phyloP scores from a whole-genome alignment of 164 flowering plant species.

The Magnolia changhungtana region DNA sequence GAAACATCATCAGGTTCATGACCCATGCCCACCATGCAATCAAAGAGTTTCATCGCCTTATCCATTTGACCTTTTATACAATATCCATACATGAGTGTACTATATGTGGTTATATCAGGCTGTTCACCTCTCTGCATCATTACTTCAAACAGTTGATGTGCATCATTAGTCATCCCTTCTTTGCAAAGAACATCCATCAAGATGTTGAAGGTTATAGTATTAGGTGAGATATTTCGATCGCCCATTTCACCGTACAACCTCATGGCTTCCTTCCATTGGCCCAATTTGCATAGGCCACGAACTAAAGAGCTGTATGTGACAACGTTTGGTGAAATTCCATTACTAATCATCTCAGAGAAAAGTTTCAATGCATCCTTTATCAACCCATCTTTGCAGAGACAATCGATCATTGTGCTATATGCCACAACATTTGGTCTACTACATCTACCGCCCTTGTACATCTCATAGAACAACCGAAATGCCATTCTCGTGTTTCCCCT shows the following conservation, averaged over 20 bases:
- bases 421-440: not conserved
- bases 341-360: constrained; percentile 1
- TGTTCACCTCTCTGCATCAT: constrained; percentile 10
- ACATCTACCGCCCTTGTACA: not conserved
- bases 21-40: constrained; percentile 31
- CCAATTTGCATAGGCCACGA: constrained; percentile 4
- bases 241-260: constrained; percentile 6
- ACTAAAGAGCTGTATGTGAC: constrained; percentile 13
- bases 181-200: constrained; percentile 12
- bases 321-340: constrained; percentile 6
- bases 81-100: constrained; percentile 14
- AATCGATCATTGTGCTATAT: constrained; percentile 6
- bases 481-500: constrained; percentile 1
- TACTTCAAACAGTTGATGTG: not conserved
- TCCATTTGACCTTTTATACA: constrained; percentile 16
- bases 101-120: constrained; percentile 4
- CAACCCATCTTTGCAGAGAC: constrained; percentile 5
- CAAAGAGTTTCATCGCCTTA: constrained; percentile 34
- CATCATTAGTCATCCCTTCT: constrained; percentile 10
- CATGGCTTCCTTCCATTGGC: constrained; percentile 7
- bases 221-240: constrained; percentile 5
- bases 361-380: not conserved
- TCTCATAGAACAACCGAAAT: constrained; percentile 3
- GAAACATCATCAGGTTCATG: constrained; percentile 23
- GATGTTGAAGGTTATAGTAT: constrained; percentile 6